Evolutionary conservation across 257 asterid species (phyloP).

Genomic region (Phtheirospermum japonicum): DNA sequence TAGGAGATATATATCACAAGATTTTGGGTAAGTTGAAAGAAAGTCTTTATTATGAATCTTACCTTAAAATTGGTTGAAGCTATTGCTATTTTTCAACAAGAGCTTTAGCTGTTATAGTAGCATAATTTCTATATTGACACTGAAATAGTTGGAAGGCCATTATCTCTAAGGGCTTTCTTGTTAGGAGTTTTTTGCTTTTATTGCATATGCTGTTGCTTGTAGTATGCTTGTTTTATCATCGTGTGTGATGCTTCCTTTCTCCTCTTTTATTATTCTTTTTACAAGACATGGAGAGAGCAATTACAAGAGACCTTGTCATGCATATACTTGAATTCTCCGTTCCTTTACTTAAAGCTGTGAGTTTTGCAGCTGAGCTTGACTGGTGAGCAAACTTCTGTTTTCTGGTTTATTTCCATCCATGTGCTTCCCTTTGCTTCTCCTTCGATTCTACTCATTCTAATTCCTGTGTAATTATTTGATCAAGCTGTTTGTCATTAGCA

Average conservation of each 20-base stretch:
- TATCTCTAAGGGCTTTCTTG: constrained; percentile 17
- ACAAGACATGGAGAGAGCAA: constrained; percentile 97
- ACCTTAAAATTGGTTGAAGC: constrained; percentile 23
- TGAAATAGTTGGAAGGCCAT: constrained; percentile 22
- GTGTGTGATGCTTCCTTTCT: constrained; percentile 16
- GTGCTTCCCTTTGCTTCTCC: constrained; percentile 22
- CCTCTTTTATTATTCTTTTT: constrained; percentile 19
- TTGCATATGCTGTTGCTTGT: constrained; percentile 1
- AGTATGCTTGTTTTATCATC: constrained; percentile 14
- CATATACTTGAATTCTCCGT: constrained; percentile 74
- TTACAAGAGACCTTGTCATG: constrained; percentile 75
- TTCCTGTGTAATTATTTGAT: constrained; percentile 25
- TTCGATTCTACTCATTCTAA: constrained; percentile 32
- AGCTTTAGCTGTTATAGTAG: constrained; percentile 13
- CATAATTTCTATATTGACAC: constrained; percentile 18
- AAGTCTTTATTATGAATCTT: constrained; percentile 18
- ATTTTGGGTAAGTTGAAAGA: constrained; percentile 62
- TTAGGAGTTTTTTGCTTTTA: constrained; percentile 9
- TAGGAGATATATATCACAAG: constrained; percentile 94
- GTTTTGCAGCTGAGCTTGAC: constrained; percentile 92
- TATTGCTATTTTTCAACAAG: constrained; percentile 23
- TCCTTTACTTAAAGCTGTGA: constrained; percentile 65
- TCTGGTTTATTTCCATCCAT: constrained; percentile 21
- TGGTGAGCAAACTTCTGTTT: constrained; percentile 54
- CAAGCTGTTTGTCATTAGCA: constrained; percentile 73